Percentiles rank a stretch among this genome's conserved stretches.
Evolutionary conservation across 2,329 filamentous ascomycete species (phyloP).

Genomic region (Paraconiothyrium brasiliense): DNA sequence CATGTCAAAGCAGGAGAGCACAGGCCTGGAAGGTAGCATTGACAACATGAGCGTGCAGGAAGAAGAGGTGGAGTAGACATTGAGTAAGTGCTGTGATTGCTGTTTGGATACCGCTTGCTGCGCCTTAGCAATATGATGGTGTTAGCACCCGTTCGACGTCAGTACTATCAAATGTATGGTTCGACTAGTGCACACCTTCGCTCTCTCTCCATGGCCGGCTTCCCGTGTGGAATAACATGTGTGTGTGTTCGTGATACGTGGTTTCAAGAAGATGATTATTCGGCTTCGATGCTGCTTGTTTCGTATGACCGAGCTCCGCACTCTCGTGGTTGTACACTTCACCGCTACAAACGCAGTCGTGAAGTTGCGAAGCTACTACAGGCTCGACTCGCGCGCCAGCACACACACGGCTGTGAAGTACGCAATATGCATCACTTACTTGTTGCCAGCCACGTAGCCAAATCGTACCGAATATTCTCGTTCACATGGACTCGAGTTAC

Average conservation of each 20-base stretch:
- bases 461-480: background rate
- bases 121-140: conserved; percentile 8
- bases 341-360: background rate
- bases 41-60: conserved; percentile 31
- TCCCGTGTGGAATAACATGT: background rate
- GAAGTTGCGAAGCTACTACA: background rate
- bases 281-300: background rate
- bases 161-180: background rate
- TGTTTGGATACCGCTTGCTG: conserved; percentile 2
- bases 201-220: background rate
- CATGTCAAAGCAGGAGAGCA: conserved; percentile 14
- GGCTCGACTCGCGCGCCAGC: background rate
- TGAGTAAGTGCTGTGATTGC: background rate
- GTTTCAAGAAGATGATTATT: background rate
- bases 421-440: background rate
- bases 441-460: background rate
- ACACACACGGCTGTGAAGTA: background rate
- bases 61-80: conserved; percentile 25
- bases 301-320: background rate
- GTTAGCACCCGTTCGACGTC: background rate
- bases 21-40: conserved; percentile 31
- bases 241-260: background rate
- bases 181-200: background rate
- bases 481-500: background rate
- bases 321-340: background rate